These are phyloP conservation scores for Pseudogymnoascus sp. DNA, from an alignment of 2,329 filamentous ascomycete genomes.

Conservation along the genomic window DNA sequence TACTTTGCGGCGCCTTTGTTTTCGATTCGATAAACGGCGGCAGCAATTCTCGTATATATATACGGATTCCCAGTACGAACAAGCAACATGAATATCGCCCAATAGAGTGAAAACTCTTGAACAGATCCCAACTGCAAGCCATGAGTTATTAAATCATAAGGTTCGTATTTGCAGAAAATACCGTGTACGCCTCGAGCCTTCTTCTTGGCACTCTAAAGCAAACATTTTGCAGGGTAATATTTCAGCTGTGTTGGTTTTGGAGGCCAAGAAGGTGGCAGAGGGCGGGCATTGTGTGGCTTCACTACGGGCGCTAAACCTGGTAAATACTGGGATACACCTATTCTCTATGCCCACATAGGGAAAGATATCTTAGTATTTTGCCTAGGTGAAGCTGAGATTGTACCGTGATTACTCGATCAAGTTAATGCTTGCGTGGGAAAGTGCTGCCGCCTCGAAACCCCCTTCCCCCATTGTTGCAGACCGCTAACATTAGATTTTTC, in stretches of 20 bases:
- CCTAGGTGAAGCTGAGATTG: conserved; percentile 74
- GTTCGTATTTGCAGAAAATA: conserved; percentile 29
- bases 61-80: neutral
- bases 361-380: conserved; percentile 18
- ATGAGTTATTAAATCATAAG: conserved; percentile 26
- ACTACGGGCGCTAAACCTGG: conserved; percentile 75
- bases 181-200: conserved; percentile 10
- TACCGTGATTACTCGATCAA: conserved; percentile 96
- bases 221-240: neutral
- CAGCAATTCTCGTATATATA: conserved; percentile 37
- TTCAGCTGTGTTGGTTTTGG: conserved; percentile 5
- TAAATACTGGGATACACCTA: conserved; percentile 44
- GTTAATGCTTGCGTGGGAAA: conserved; percentile 99
- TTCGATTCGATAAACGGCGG: conserved; percentile 49
- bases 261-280: neutral
- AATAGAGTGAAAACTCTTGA: conserved; percentile 17
- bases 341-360: conserved; percentile 14
- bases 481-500: conserved; percentile 34
- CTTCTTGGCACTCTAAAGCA: conserved; percentile 12
- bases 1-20: conserved; percentile 33
- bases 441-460: conserved; percentile 70
- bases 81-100: conserved; percentile 14
- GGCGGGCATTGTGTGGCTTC: conserved; percentile 41
- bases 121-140: conserved; percentile 13
- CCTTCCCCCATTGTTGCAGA: conserved; percentile 22